Evolutionary conservation across 768 basidiomycete genomes (phyloP).

Genomic region (Lepiota brunneoincarnata): DNA sequence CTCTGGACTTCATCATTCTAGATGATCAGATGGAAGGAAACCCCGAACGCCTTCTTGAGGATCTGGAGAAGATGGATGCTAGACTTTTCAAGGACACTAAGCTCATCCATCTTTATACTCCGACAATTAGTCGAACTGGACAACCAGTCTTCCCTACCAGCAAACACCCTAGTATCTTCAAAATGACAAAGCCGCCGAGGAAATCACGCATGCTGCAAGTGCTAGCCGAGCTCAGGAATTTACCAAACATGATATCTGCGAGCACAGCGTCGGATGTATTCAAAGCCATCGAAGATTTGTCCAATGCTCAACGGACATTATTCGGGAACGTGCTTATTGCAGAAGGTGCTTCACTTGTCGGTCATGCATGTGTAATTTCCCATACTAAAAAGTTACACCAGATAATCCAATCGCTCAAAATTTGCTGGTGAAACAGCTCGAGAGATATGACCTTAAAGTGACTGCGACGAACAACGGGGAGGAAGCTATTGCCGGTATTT

Average conservation of each 20-base stretch:
- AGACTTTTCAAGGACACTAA: slow-evolving; percentile 50
- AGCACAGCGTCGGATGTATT: slow-evolving; percentile 33
- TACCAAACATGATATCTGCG: slow-evolving; percentile 42
- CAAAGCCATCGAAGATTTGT: slow-evolving; percentile 44
- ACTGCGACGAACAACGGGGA: slow-evolving; percentile 64
- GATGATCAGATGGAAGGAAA: slow-evolving; percentile 63
- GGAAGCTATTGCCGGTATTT: slow-evolving; percentile 59
- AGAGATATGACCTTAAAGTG: slow-evolving; percentile 59
- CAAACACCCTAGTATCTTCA: slow-evolving; percentile 52
- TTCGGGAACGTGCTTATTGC: slow-evolving; percentile 70
- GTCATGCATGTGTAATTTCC: not conserved
- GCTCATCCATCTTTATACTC: slow-evolving; percentile 71
- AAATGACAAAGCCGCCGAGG: slow-evolving; percentile 72
- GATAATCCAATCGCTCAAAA: slow-evolving; percentile 73
- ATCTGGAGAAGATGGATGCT: slow-evolving; percentile 38
- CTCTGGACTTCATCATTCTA: slow-evolving; percentile 63
- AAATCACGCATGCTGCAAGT: slow-evolving; percentile 57
- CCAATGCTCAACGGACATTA: slow-evolving; percentile 49
- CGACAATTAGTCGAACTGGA: slow-evolving; percentile 57
- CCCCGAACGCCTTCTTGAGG: slow-evolving; percentile 53
- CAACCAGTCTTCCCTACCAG: slow-evolving; percentile 48
- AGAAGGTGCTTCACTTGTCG: slow-evolving; percentile 45
- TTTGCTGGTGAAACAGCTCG: slow-evolving; percentile 63
- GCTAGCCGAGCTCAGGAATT: slow-evolving; percentile 56
- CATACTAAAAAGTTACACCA: slow-evolving; percentile 20